These are phyloP conservation scores for Ramularia endophylla DNA, from an alignment of 2,329 filamentous ascomycete genomes.

Conservation along the genomic window DNA sequence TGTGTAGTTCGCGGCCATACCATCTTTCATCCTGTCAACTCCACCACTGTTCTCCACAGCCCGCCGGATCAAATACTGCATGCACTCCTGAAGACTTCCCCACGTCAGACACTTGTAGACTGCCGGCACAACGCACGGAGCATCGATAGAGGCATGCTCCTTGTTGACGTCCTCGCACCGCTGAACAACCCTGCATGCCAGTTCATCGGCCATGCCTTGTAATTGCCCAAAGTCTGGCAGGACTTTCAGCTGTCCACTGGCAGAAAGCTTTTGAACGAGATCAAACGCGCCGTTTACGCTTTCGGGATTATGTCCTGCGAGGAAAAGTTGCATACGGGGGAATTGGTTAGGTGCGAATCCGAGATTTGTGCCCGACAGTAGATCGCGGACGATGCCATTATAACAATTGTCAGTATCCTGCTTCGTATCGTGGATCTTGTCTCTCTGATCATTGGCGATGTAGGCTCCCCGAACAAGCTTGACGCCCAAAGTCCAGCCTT, in stretches of 20 bases:
- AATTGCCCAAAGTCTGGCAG: slow-evolving; percentile 24
- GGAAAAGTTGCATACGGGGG: slow-evolving; percentile 21
- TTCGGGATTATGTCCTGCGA: slow-evolving; percentile 29
- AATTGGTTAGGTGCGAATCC: slow-evolving; percentile 18
- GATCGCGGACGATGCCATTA: slow-evolving; percentile 21
- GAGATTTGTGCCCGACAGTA: slow-evolving; percentile 20
- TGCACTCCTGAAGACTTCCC: slow-evolving; percentile 26
- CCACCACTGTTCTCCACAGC: slow-evolving; percentile 24
- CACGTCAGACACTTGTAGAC: slow-evolving; percentile 27
- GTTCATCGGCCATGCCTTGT: slow-evolving; percentile 27
- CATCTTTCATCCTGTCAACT: slow-evolving; percentile 17
- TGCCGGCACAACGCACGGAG: slow-evolving; percentile 12
- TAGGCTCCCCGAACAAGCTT: slow-evolving; percentile 52
- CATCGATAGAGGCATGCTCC: slow-evolving; percentile 4
- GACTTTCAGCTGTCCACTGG: slow-evolving; percentile 13
- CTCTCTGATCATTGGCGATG: slow-evolving; percentile 41
- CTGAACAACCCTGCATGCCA: slow-evolving; percentile 21
- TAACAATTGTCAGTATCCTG: slow-evolving; percentile 24
- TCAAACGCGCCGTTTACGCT: slow-evolving; percentile 15
- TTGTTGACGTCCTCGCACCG: slow-evolving; percentile 12
- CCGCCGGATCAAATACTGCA: slow-evolving; percentile 25
- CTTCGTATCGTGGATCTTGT: slow-evolving; percentile 25
- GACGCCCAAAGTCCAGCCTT: slow-evolving; percentile 47
- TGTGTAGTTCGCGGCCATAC: slow-evolving; percentile 7
- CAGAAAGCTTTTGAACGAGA: slow-evolving; percentile 14